These are phyloP conservation scores for Isatis tinctoria DNA, from an alignment of 345 rosid species.

Conservation along the genomic window DNA sequence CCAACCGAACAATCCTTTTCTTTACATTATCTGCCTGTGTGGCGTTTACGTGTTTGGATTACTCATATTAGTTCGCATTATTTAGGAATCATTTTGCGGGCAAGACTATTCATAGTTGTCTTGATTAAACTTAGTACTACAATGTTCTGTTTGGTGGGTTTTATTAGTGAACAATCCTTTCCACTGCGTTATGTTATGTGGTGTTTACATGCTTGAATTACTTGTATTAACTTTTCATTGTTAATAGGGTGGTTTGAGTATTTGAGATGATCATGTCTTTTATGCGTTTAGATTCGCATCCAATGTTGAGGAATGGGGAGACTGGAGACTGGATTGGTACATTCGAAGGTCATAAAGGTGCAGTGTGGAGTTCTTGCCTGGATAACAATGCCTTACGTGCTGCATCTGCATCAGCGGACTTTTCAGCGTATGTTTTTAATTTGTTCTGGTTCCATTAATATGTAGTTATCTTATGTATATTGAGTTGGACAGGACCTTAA, in stretches of 20 bases:
- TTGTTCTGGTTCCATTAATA: neutral
- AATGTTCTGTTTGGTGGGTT: neutral
- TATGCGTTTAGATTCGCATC: slow-evolving; percentile 64
- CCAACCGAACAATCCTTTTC: neutral
- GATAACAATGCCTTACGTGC: slow-evolving; percentile 87
- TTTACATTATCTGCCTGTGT: neutral
- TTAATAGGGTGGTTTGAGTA: neutral
- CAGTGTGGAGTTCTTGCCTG: slow-evolving; percentile 95
- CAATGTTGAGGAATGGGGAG: slow-evolving; percentile 98
- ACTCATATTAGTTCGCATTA: neutral
- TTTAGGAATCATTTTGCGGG: neutral
- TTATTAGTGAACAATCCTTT: neutral
- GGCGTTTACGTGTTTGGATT: too few relatives aligned
- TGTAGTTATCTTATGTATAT: neutral
- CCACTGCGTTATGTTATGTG: neutral
- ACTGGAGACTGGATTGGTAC: slow-evolving; percentile 99
- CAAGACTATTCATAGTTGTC: too few relatives aligned
- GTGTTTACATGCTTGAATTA: neutral
- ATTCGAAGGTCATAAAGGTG: slow-evolving; percentile 99
- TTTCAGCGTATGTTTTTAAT: slow-evolving; percentile 56
- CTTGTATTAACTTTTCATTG: neutral
- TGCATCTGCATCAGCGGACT: slow-evolving; percentile 98
- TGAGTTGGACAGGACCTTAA: neutral
- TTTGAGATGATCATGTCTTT: neutral
- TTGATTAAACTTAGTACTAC: neutral